Base-by-base conservation (phyloP, 2,329 filamentous ascomycete species). In the Coleophoma cylindrospora region DNA sequence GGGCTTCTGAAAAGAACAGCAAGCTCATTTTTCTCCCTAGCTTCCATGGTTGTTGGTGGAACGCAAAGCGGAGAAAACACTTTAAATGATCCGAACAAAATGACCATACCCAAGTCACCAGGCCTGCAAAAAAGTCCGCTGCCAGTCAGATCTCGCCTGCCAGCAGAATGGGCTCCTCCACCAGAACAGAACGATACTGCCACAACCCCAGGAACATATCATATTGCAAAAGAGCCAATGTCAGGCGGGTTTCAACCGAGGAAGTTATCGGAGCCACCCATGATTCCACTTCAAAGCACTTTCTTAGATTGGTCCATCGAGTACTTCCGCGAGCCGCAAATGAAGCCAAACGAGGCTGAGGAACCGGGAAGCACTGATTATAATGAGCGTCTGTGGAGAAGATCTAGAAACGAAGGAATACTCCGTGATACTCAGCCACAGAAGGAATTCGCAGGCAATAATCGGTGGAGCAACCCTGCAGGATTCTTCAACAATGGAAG, bases 271-370 rank as follows among this genome's bases (percentile, higher is more conserved):
- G 73, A 81, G 48, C 60, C 74, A 10, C 86, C 88, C 1, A 69
- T 68, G 12, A 77, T 97, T 27, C 94, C 94, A 1, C 68, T 99
- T 15, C 79, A 80, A 52, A 96, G 91, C 65, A 84, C 79, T 9
- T 95, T 97, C 68, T 77, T 96, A 55, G 89, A 96, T 56, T 99
- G 92, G 91, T 96, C 91, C 4, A 91, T 94, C 41, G 92, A 92
- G 68, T 97, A 99, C 67, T 99, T 97, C 76, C 89, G 91, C 32
- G 91, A 97, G 67, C 94, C 94, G 33, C 94, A 99, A 69, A 97
- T 99, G 94, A 95, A 94, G 65, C 86, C 90, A 3, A 91, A 88
- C 51, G 94, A 99, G 66, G 89, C 91, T 21, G 94, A 99, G 61
- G 94, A 99, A 64, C 94, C 94, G 13, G 94, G 94, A 34, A 96